Percentiles rank a stretch among this genome's conserved stretches.
phyloP scores from a whole-genome alignment of 1,284 basidiomycete genomes.

The Trichosporon faecale region DNA sequence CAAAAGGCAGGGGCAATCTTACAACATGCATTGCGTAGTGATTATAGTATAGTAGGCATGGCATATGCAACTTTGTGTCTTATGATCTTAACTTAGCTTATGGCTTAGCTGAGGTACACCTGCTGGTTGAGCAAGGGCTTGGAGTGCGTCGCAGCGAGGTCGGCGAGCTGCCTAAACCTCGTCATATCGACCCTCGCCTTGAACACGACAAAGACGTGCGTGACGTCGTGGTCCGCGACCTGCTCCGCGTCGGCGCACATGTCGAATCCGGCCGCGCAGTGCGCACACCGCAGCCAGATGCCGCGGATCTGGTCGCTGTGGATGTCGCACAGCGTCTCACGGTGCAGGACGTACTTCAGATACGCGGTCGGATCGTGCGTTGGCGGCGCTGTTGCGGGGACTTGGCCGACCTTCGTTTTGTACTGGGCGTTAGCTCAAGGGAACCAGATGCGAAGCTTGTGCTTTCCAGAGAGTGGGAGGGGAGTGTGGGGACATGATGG shows the following conservation, averaged over 20 bases:
- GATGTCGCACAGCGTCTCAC: conserved; percentile 49
- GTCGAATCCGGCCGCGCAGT: conserved; percentile 68
- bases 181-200: conserved; percentile 65
- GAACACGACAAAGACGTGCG: conserved; percentile 79
- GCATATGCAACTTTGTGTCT: background rate
- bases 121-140: conserved; percentile 42
- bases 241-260: conserved; percentile 73
- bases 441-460: no score
- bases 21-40: background rate
- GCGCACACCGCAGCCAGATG: conserved; percentile 81
- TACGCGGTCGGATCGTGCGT: conserved; percentile 67
- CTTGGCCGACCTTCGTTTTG: conserved; percentile 62
- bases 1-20: background rate
- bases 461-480: no score
- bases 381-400: conserved; percentile 53
- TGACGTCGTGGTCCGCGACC: conserved; percentile 72
- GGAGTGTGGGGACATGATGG: no score
- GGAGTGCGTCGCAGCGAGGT: conserved; percentile 38
- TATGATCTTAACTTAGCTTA: no score
- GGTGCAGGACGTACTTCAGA: conserved; percentile 65
- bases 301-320: conserved; percentile 61
- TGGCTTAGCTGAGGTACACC: conserved; percentile 34
- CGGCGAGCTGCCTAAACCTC: conserved; percentile 40
- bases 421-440: conserved; percentile 56
- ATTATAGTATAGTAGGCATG: background rate